Evolutionary conservation across 1,139 yeast genomes (phyloP), one percentile per base, ranked within the genome.

Genomic region (Insectozyma bohioensis): DNA sequence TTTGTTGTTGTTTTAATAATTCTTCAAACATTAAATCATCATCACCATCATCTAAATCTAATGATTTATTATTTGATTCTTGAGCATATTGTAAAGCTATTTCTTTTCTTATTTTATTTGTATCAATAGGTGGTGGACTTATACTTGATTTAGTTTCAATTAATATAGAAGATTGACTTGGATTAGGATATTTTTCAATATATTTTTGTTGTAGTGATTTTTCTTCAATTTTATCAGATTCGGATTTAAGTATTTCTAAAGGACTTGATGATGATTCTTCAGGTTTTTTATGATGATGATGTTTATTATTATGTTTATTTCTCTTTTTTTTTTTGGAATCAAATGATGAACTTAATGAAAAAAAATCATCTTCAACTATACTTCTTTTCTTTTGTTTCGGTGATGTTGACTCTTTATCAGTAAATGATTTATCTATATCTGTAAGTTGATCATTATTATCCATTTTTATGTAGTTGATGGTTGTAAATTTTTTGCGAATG

Each of bases 281-380:
- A 19, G 21, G 11, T 13, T 13, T 25, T 9, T 17, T 12, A 5
- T 12, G 24, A 14, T 6, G 5, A 10, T 22, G 27, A 18, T 4
- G 24, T 14, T 14, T 34, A 16, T 36, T 36, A 20, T 35, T 41
- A 32, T 43, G 45, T 16, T 37, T 38, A 31, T 40, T 46, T 40
- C 53, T 51, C 40, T 54, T 54, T 41, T 51, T 58, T 39, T 48
- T 51, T 31, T 43, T 48, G 26, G 29, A 14, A 4, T 39, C 40
- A 20, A 37, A 35, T 5, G 41, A 35, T 14, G 41, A 39, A 13
- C 54, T 46, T 9, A 60, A 39, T 9, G 59, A 58, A 35, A 61
- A 61, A 40, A 61, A 61, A 30, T 61, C 67, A 40, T 61, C 67
- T 38, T 44, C 51, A 15, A 48, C 39, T 22, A 34, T 24, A 9